Conservation (phyloP, 1,284 basidiomycete genomes). For the Microstroma glucosiphilum region DNA sequence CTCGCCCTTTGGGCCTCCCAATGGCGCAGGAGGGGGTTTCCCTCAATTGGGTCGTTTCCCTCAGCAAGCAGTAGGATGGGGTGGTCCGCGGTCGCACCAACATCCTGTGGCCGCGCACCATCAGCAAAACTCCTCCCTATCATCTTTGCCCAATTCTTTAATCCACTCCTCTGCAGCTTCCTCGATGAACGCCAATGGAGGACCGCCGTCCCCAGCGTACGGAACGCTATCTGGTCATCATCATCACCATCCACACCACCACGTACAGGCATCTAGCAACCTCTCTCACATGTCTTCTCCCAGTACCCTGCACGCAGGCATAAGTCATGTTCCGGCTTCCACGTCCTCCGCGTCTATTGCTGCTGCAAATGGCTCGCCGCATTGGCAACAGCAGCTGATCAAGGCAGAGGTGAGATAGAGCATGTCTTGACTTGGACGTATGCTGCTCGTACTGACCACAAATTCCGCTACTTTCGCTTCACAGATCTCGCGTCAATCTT, state of each 20-base stretch:
- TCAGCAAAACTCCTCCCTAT: constrained; percentile 40
- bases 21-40: constrained; percentile 19
- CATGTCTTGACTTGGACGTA: not conserved
- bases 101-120: constrained; percentile 27
- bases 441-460: not conserved
- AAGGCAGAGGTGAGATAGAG: constrained; percentile 33
- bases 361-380: constrained; percentile 18
- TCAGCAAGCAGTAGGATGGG: constrained; percentile 18
- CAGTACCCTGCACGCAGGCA: constrained; percentile 21
- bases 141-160: constrained; percentile 37
- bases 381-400: constrained; percentile 22
- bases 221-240: constrained; percentile 19
- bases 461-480: not conserved
- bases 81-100: constrained; percentile 20
- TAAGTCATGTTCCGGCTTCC: constrained; percentile 10
- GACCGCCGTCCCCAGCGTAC: constrained; percentile 39
- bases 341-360: constrained; percentile 20
- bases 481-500: constrained; percentile 55
- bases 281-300: constrained; percentile 34
- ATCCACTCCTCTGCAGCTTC: constrained; percentile 27
- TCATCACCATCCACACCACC: constrained; percentile 29
- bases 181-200: constrained; percentile 18
- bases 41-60: constrained; percentile 27
- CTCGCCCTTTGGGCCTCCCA: constrained; percentile 15
- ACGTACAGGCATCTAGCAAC: constrained; percentile 26